phyloP scores from a whole-genome alignment of 805 yeast species.

The Wickerhamiella alocasiicola region DNA sequence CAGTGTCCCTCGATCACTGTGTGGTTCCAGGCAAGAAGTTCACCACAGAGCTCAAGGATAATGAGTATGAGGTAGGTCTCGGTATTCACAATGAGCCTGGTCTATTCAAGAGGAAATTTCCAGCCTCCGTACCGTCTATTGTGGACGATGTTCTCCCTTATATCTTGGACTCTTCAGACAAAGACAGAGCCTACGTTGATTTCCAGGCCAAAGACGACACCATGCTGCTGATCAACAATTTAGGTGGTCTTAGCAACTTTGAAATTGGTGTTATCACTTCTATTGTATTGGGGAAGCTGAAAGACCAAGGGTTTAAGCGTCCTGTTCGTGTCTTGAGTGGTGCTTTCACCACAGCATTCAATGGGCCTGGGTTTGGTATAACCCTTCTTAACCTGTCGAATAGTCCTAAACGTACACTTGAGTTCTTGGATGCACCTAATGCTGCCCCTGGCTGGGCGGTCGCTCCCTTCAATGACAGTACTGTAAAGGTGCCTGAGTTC shows the following conservation, averaged over 20 bases:
- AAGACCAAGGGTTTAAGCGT: no score
- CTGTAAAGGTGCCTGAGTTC: slow-evolving; percentile 26
- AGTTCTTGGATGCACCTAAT: slow-evolving; percentile 56
- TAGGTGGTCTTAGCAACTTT: slow-evolving; percentile 80
- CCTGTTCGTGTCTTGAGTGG: slow-evolving; percentile 67
- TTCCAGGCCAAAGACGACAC: slow-evolving; percentile 53
- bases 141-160: slow-evolving; percentile 49
- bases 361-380: slow-evolving; percentile 84
- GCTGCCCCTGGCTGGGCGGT: slow-evolving; percentile 72
- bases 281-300: slow-evolving; percentile 41
- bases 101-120: slow-evolving; percentile 35
- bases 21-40: slow-evolving; percentile 73
- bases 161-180: slow-evolving; percentile 49
- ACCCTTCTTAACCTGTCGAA: slow-evolving; percentile 62
- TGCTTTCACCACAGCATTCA: slow-evolving; percentile 76
- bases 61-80: slow-evolving; percentile 82
- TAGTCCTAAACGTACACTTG: slow-evolving; percentile 37
- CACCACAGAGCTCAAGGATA: slow-evolving; percentile 39
- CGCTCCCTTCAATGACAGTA: slow-evolving; percentile 15
- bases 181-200: slow-evolving; percentile 70
- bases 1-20: slow-evolving; percentile 80
- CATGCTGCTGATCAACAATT: slow-evolving; percentile 62
- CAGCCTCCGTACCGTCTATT: slow-evolving; percentile 55
- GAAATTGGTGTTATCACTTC: slow-evolving; percentile 65
- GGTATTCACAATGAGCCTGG: slow-evolving; percentile 97